Conservation (phyloP, 163 green algal species). For the Scenedesmus sp. region DNA sequence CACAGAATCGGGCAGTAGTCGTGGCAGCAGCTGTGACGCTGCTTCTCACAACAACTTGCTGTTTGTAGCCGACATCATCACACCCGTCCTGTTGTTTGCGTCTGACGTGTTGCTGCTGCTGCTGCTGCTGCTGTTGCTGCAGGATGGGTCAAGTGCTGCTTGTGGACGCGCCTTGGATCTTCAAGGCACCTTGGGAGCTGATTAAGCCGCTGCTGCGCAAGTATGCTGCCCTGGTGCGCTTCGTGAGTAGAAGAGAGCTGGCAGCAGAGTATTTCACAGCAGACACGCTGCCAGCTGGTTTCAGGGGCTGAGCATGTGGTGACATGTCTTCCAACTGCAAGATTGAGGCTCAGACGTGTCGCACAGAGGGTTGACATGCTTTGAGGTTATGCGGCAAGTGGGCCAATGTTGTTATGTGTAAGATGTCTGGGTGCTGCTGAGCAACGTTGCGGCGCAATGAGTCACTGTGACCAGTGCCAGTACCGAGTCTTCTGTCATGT, state of each 20-base stretch:
- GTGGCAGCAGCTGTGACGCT: no score
- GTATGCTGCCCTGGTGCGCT: slow-evolving; percentile 82
- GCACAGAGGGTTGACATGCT: no score
- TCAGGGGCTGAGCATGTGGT: slow-evolving; percentile 50
- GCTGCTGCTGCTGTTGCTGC: background rate
- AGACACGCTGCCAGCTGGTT: slow-evolving; percentile 76
- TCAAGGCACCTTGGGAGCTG: slow-evolving; percentile 81
- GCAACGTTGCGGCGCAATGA: no score
- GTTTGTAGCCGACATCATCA: no score
- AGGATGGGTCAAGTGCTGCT: slow-evolving; percentile 89
- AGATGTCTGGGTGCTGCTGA: no score
- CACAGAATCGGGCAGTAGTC: no score
- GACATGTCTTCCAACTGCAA: background rate
- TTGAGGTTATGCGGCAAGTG: no score
- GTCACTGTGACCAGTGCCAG: no score
- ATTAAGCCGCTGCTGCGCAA: slow-evolving; percentile 89
- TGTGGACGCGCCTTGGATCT: slow-evolving; percentile 92
- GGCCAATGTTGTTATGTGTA: no score
- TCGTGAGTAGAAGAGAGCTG: slow-evolving; percentile 78
- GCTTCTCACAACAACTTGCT: no score
- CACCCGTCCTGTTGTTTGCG: background rate
- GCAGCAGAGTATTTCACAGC: slow-evolving; percentile 79
- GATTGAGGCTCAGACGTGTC: no score
- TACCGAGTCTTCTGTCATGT: no score
- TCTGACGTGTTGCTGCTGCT: background rate